Conservation (phyloP, 176 grass and related monocot genomes). For the Poa annua region DNA sequence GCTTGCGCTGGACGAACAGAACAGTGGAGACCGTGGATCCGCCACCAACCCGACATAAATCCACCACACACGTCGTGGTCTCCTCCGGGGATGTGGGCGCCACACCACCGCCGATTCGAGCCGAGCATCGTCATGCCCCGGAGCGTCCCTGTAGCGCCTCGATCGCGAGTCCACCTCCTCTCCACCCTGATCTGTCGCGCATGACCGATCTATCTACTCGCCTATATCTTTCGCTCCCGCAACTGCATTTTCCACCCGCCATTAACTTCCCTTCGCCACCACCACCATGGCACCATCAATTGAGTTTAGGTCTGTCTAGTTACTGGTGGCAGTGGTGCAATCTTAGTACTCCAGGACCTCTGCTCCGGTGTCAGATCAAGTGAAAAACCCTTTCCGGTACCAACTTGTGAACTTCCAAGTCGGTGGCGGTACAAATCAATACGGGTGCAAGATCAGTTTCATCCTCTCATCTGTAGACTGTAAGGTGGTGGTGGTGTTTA, state of each 20-base stretch:
- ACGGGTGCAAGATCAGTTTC: neutral
- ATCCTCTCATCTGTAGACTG: neutral
- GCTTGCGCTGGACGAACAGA: neutral
- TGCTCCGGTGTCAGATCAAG: conserved; percentile 23
- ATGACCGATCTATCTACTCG: neutral
- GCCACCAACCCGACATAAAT: neutral
- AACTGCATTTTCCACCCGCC: conserved; percentile 53
- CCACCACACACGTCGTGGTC: neutral
- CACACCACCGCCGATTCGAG: neutral
- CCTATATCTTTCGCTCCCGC: neutral
- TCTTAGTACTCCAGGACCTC: neutral
- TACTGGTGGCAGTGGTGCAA: neutral
- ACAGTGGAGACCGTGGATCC: too few species aligned
- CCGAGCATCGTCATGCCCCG: neutral
- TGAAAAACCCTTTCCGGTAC: neutral
- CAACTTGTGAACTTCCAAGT: neutral
- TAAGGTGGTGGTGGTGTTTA: neutral
- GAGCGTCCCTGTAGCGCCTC: neutral
- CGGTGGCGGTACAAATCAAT: neutral
- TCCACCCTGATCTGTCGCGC: neutral
- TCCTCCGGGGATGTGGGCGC: conserved; percentile 18
- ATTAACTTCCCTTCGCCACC: conserved; percentile 6
- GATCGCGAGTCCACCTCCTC: neutral
- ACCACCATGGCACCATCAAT: neutral
- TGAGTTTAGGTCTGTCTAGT: neutral